phyloP scores from a whole-genome alignment of 148 eudicot species.

The Fallopia convolvulus region DNA sequence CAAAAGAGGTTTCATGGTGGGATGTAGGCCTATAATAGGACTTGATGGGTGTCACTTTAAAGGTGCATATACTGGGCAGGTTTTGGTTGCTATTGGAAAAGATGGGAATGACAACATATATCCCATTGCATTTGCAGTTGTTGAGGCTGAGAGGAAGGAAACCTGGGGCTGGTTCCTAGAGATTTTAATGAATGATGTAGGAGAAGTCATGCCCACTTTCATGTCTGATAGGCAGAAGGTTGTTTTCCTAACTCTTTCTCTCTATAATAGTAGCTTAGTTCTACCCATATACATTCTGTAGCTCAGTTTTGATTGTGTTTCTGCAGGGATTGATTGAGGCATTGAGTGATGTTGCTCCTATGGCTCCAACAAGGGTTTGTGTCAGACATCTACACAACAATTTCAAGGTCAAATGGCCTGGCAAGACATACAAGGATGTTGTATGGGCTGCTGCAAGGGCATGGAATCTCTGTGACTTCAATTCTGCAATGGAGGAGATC shows the following conservation, averaged over 20 bases:
- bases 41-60: slow-evolving; percentile 12
- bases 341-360: not conserved
- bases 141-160: not conserved
- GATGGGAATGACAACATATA: slow-evolving; percentile 15
- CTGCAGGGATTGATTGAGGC: not conserved
- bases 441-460: not conserved
- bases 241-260: not conserved
- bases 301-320: not conserved
- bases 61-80: not conserved
- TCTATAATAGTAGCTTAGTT: not conserved
- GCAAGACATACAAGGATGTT: not conserved
- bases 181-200: not conserved
- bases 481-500: not conserved
- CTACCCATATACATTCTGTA: not conserved
- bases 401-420: not conserved
- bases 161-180: slow-evolving; percentile 2
- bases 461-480: not conserved
- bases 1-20: not conserved
- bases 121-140: not conserved
- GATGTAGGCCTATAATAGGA: slow-evolving; percentile 12
- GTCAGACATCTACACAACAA: not conserved
- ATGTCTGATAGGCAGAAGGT: slow-evolving; percentile 11
- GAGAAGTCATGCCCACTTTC: not conserved
- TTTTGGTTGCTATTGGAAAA: not conserved
- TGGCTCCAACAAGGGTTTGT: not conserved